Percentiles rank a stretch among this genome's conserved stretches.
Conservation (phyloP, 1,139 yeast species). For the Candida sojae region DNA sequence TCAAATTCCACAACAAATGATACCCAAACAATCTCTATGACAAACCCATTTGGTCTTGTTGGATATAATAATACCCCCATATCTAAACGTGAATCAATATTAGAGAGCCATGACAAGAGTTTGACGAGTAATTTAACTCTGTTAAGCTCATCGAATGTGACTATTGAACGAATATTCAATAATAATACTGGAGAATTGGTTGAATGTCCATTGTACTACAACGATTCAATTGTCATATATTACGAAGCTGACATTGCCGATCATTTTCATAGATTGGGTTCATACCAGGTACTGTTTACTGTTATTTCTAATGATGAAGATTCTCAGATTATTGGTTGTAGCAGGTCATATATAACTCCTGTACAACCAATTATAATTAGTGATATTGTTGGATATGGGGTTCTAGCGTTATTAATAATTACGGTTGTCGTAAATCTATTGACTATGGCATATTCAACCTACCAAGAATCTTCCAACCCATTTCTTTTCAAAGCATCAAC, state of each 20-base stretch:
- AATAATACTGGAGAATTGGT: slow-evolving; percentile 29
- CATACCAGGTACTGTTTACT: slow-evolving; percentile 40
- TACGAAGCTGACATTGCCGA: slow-evolving; percentile 39
- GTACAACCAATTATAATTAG: slow-evolving; percentile 34
- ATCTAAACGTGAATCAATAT: not conserved
- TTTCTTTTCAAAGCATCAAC: slow-evolving; percentile 60
- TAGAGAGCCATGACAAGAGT: not conserved
- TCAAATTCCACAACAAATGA: not conserved
- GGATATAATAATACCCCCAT: not conserved
- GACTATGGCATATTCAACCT: slow-evolving; percentile 52
- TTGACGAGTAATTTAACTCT: not conserved
- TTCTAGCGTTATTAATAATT: slow-evolving; percentile 41
- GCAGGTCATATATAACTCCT: slow-evolving; percentile 52
- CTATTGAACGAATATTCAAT: slow-evolving; percentile 26
- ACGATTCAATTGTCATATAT: slow-evolving; percentile 41
- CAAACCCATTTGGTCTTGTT: not conserved
- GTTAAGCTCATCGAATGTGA: slow-evolving; percentile 14
- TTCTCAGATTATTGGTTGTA: slow-evolving; percentile 48
- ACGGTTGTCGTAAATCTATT: slow-evolving; percentile 45
- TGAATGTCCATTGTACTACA: slow-evolving; percentile 45
- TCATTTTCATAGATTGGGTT: slow-evolving; percentile 40
- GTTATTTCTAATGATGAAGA: slow-evolving; percentile 39
- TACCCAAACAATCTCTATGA: not conserved
- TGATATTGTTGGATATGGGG: slow-evolving; percentile 37
- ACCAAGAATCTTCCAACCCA: slow-evolving; percentile 64